Evolutionary conservation across 257 asterid species (phyloP), one percentile per base, ranked within the genome.

Genomic region (Solanum chilense): DNA sequence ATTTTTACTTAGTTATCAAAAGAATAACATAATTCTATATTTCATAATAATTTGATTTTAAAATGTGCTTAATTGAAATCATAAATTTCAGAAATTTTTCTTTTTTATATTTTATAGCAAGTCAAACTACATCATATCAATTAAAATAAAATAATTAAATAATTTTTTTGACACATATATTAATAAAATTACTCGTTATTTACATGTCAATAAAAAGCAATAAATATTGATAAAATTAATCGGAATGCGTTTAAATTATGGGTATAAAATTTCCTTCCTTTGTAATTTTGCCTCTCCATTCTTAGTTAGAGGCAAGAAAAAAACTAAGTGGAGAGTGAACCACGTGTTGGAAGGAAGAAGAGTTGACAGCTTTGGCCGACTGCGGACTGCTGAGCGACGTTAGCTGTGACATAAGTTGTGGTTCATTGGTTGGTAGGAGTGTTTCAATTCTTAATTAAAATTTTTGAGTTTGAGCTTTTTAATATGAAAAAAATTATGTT

Each of bases 381-480:
- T 56, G 33, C 39, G 92, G 92, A 82, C 91, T 44, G 23, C n/a
- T 90, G 92, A 90, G 81, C 89, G 91, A 91, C 91, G 92, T 41
- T 82, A 33, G 35, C 5, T 0, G 0, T 33, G 0, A 35, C 5
- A 35, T 35, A 1, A 35, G 1, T 35, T 5, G 7, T 35, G 39
- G 1, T 35, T 5, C 1, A 35, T 5, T 1, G 7, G 0, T 5
- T 1, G 7, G 0, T 37, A 0, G 2, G 7, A 37, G 39, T 37
- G 1, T 6, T 37, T 6, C 0, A 0, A 33, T 37, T 37, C 0
- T 37, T 37, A 6, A 1, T 37, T 37, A 37, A 7, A 5, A 1
- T 1, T 37, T 37, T 37, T 5, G 7, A 37, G 0, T 37, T 5
- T 6, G 7, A 37, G 1, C 0, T 5, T 5, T 1, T 37, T 0